phyloP scores from a whole-genome alignment of 352 stramenopile genomes.

The Globisporangium echinulatum region DNA sequence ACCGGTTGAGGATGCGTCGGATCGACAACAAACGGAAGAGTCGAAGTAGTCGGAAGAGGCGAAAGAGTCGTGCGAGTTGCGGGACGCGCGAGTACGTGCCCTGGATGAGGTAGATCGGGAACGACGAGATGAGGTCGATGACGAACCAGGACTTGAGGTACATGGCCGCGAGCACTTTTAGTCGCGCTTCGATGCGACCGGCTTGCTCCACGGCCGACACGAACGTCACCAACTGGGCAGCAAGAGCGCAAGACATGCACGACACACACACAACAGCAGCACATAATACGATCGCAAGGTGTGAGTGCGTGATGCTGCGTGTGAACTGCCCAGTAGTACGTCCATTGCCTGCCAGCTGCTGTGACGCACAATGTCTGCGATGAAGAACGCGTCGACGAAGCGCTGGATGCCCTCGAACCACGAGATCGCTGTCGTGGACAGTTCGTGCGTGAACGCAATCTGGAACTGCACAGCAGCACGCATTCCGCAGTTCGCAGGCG shows the following conservation, averaged over 20 bases:
- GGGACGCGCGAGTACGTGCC: conserved; percentile 53
- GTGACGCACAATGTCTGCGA: conserved; percentile 55
- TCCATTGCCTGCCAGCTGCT: too few relatives aligned
- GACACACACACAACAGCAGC: background rate
- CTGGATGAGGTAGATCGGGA: conserved; percentile 66
- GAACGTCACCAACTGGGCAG: conserved; percentile 54
- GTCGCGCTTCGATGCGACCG: conserved; percentile 45
- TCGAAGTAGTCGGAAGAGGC: conserved; percentile 50
- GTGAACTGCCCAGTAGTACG: background rate
- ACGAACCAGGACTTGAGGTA: conserved; percentile 74
- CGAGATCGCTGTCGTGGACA: conserved; percentile 11
- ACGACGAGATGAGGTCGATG: conserved; percentile 67
- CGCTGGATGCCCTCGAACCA: conserved; percentile 50
- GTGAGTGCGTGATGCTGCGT: too few relatives aligned
- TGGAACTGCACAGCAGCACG: conserved; percentile 39
- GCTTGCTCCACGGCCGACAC: conserved; percentile 58
- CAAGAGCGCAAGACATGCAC: background rate
- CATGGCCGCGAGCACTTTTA: conserved; percentile 34
- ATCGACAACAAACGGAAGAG: conserved; percentile 70
- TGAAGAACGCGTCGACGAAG: conserved; percentile 65
- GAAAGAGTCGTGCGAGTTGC: conserved; percentile 53
- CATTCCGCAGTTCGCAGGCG: too few relatives aligned
- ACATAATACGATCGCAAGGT: too few relatives aligned
- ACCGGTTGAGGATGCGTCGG: conserved; percentile 48
- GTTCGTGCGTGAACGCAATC: conserved; percentile 41